phyloP scores from a whole-genome alignment of 768 basidiomycete species.

The Rhizopogon vulgaris region DNA sequence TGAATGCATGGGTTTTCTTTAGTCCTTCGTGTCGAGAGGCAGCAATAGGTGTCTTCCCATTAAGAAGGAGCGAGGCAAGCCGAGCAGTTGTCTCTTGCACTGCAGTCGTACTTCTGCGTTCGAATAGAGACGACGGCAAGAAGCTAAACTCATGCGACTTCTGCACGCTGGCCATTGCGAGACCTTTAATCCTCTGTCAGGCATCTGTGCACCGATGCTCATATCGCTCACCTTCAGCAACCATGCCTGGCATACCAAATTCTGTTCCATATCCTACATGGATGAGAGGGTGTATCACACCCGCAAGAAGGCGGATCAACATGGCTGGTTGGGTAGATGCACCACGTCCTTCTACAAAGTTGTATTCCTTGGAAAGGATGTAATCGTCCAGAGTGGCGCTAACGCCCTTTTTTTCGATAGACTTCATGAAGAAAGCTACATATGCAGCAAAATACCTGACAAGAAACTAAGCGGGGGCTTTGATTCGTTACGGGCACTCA shows the following conservation, averaged over 20 bases:
- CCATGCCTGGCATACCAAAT: conserved; percentile 54
- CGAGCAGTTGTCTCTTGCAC: neutral
- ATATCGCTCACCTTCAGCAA: conserved; percentile 47
- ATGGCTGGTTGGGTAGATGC: conserved; percentile 37
- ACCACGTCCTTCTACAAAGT: conserved; percentile 11
- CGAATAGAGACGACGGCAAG: conserved; percentile 6
- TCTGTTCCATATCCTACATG: conserved; percentile 57
- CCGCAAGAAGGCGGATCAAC: conserved; percentile 42
- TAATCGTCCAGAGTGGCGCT: conserved; percentile 17
- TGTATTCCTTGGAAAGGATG: conserved; percentile 23
- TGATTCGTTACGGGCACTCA: conserved; percentile 1
- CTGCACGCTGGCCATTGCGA: conserved; percentile 17
- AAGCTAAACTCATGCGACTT: conserved; percentile 34
- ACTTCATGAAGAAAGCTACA: conserved; percentile 16
- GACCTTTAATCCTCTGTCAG: conserved; percentile 10
- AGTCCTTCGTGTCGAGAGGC: conserved; percentile 36
- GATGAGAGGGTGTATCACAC: conserved; percentile 57
- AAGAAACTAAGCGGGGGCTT: neutral
- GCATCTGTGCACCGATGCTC: neutral
- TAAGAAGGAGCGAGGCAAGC: conserved; percentile 8
- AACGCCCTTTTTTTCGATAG: conserved; percentile 13
- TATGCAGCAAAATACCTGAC: conserved; percentile 20
- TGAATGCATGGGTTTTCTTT: conserved; percentile 33
- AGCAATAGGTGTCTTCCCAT: neutral
- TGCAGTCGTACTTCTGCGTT: neutral